Evolutionary conservation across 2,329 filamentous ascomycete genomes (phyloP), one percentile per base, ranked within the genome.

Genomic region (Zymoseptoria passerinii): DNA sequence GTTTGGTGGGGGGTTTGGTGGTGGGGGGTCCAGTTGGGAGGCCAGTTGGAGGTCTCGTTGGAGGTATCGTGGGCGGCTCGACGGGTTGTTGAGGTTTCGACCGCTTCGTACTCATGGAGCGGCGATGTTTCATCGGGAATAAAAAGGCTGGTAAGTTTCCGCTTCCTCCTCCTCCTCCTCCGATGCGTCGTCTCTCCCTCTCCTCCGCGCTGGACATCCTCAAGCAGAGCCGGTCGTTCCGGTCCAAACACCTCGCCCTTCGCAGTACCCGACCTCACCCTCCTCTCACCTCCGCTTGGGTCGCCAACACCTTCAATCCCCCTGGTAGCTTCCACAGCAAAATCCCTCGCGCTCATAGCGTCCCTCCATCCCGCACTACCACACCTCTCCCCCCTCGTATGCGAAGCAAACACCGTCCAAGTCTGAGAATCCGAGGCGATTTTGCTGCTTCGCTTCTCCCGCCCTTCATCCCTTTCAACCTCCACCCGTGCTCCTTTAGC

Each of bases 41-140:
- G 4, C 23, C 23, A 16, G 1, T 54, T 35, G 9, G 56, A 23
- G 6, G 53, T 44, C 13, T 52, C 18, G n/a, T 50, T 23, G 23
- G 23, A 23, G 23, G 23, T 23, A 2, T 4, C 23, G 23, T 2
- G 2, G 23, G 23, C 4, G 2, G 23, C 4, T 23, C 23, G 23
- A 4, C 23, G 23, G 23, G 23, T 23, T 23, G 23, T 23, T 23
- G 23, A 23, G 23, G 4, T 4, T 23, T 23, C 2, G 23, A 2
- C 4, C 40, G 35, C 51, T 13, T 57, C 8, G 51, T 23, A 6
- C 48, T 54, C 10, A 51, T 44, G 6, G 23, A 13, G 5, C 35
- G 49, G 48, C 50, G 28, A 60, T 62, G 51, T 60, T 64, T 57
- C 61, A 62, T 6, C 55, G 60, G 4, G 58, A 44, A 44, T 5